A percentile compares a stretch with the other conserved stretches of the same genome.
Evolutionary conservation across 768 basidiomycete species (phyloP).

Genomic region (Macrocybe gigantea): DNA sequence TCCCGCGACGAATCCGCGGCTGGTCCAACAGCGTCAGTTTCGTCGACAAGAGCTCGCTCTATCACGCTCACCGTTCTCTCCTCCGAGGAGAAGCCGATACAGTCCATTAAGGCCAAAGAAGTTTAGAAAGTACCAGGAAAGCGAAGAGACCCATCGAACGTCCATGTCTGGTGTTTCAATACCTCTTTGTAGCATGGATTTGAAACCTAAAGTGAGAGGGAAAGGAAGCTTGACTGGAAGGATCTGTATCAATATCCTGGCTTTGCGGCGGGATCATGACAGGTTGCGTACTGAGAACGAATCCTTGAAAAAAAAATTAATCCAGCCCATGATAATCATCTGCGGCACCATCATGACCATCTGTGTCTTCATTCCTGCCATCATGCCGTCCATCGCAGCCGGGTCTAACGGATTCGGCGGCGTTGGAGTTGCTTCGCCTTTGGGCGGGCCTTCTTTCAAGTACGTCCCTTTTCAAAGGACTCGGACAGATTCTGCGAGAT

Average conservation of each 20-base stretch:
- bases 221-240: conserved; percentile 91
- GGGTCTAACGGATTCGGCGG: conserved; percentile 90
- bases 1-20: conserved; percentile 78
- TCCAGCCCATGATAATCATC: conserved; percentile 99
- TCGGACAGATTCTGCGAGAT: conserved; percentile 71
- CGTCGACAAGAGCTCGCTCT: background rate
- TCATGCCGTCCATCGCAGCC: conserved; percentile 94
- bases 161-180: conserved; percentile 96
- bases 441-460: conserved; percentile 80
- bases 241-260: background rate
- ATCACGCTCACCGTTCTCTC: conserved; percentile 69
- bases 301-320: conserved; percentile 99
- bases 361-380: conserved; percentile 98
- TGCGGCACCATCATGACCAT: conserved; percentile 99
- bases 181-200: conserved; percentile 95
- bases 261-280: background rate
- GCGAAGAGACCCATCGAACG: conserved; percentile 97
- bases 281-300: conserved; percentile 81
- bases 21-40: conserved; percentile 21
- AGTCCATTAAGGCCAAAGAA: conserved; percentile 96
- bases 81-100: conserved; percentile 89
- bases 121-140: conserved; percentile 99
- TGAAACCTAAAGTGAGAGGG: conserved; percentile 94
- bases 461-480: conserved; percentile 73
- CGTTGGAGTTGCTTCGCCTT: conserved; percentile 47